These are phyloP conservation scores for Juncus inflexus DNA, from an alignment of 176 grass and related monocot species.

Conservation along the genomic window DNA sequence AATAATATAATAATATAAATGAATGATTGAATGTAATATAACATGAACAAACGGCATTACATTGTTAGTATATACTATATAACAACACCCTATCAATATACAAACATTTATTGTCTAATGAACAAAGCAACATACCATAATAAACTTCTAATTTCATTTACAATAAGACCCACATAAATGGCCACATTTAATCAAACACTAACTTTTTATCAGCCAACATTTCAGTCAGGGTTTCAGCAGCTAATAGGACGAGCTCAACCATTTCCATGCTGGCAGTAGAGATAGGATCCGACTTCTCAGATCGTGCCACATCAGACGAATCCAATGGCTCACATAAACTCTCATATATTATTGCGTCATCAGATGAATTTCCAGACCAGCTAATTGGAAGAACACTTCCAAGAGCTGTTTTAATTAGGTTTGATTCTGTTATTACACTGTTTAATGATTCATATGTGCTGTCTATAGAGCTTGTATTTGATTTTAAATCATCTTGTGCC, in stretches of 20 bases:
- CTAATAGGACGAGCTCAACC: constrained; percentile 77
- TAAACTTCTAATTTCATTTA: too few species aligned
- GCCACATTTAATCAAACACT: not conserved
- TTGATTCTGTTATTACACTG: constrained; percentile 71
- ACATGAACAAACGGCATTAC: too few species aligned
- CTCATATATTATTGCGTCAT: constrained; percentile 43
- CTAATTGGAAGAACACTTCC: constrained; percentile 57
- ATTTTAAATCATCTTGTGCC: constrained; percentile 68
- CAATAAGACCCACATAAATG: too few species aligned
- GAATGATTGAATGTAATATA: too few species aligned
- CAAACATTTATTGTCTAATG: too few species aligned
- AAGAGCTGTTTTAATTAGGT: constrained; percentile 66
- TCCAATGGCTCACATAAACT: constrained; percentile 42
- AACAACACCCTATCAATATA: too few species aligned
- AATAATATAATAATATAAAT: too few species aligned
- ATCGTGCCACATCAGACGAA: constrained; percentile 36
- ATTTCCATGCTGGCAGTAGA: constrained; percentile 63
- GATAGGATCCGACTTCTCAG: constrained; percentile 44
- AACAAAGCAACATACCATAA: too few species aligned
- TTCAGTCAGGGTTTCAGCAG: constrained; percentile 49
- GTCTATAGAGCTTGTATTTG: constrained; percentile 31
- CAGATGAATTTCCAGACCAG: constrained; percentile 66
- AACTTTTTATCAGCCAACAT: constrained; percentile 40
- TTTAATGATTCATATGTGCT: constrained; percentile 50
- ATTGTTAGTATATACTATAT: too few species aligned